phyloP scores from a whole-genome alignment of 2,329 filamentous ascomycete genomes.

The Blumeriella jaapii region DNA sequence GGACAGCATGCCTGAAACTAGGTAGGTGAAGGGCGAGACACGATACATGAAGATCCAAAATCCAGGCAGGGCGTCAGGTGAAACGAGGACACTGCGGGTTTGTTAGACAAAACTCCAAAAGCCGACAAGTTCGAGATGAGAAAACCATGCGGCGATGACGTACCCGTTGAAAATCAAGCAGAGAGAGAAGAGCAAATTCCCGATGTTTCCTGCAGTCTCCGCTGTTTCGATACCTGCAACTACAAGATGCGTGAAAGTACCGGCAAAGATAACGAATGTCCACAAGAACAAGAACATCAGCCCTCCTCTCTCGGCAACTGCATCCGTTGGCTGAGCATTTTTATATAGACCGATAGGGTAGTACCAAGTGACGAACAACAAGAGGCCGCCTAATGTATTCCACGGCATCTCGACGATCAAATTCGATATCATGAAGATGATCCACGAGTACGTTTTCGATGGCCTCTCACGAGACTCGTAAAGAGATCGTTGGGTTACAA shows the following conservation, averaged over 20 bases:
- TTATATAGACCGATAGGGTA: constrained; percentile 63
- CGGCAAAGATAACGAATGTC: constrained; percentile 68
- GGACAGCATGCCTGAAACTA: constrained; percentile 61
- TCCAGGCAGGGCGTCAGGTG: constrained; percentile 48
- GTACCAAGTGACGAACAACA: constrained; percentile 76
- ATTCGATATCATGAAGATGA: constrained; percentile 57
- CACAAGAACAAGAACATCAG: constrained; percentile 71
- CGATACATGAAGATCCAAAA: constrained; percentile 88
- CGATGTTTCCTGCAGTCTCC: constrained; percentile 65
- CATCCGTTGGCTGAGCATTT: constrained; percentile 52
- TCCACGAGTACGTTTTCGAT: constrained; percentile 67
- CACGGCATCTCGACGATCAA: constrained; percentile 80
- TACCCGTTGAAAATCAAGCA: constrained; percentile 58
- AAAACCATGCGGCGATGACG: constrained; percentile 1
- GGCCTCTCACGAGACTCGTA: constrained; percentile 64
- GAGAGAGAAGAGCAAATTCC: constrained; percentile 64
- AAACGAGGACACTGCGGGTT: constrained; percentile 59
- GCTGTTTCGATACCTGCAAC: constrained; percentile 67
- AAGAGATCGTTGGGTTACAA: constrained; percentile 38
- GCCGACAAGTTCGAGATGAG: too few relatives aligned
- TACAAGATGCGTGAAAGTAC: constrained; percentile 68
- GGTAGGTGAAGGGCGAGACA: constrained; percentile 71
- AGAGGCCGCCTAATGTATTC: constrained; percentile 58
- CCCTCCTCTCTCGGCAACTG: constrained; percentile 56
- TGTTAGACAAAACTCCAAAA: too few relatives aligned